Conservation (phyloP, 371 early-diverging fungal genomes). For the Paraphysoderma sedebokerense region DNA sequence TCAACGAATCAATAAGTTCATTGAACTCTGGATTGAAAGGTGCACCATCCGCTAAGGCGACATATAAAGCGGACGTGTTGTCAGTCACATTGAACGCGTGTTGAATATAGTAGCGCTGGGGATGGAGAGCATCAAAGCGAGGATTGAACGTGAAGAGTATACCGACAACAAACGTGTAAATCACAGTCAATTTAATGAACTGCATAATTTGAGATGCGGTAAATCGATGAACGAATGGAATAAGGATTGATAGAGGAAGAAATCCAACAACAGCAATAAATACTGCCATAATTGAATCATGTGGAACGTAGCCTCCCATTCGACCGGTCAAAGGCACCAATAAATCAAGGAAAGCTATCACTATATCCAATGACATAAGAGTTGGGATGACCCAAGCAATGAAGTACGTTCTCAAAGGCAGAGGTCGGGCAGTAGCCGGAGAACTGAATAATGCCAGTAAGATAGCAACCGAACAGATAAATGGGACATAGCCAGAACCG, state of each 20-base stretch:
- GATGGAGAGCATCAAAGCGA: not conserved
- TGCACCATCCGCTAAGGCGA: not conserved
- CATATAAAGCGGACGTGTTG: not conserved
- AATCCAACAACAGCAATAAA: conserved; percentile 35
- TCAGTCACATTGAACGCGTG: not conserved
- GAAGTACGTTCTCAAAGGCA: conserved; percentile 13
- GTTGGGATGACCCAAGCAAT: conserved; percentile 18
- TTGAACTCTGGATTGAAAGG: not conserved
- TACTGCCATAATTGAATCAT: conserved; percentile 41
- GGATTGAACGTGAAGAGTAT: too few relatives aligned
- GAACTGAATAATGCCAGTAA: too few relatives aligned
- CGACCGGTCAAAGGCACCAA: conserved; percentile 61
- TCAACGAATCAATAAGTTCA: not conserved
- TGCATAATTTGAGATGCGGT: not conserved
- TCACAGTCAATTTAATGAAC: not conserved
- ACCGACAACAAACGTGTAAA: not conserved
- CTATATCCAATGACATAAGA: conserved; percentile 23
- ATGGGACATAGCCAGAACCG: conserved; percentile 12
- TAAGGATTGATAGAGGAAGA: conserved; percentile 22
- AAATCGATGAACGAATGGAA: conserved; percentile 40
- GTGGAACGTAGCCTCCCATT: conserved; percentile 47
- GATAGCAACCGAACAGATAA: conserved; percentile 9
- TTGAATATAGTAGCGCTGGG: not conserved
- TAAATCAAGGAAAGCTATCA: conserved; percentile 33
- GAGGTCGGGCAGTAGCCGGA: not conserved